phyloP scores from a whole-genome alignment of 148 eudicot species.

The Camellia japonica region DNA sequence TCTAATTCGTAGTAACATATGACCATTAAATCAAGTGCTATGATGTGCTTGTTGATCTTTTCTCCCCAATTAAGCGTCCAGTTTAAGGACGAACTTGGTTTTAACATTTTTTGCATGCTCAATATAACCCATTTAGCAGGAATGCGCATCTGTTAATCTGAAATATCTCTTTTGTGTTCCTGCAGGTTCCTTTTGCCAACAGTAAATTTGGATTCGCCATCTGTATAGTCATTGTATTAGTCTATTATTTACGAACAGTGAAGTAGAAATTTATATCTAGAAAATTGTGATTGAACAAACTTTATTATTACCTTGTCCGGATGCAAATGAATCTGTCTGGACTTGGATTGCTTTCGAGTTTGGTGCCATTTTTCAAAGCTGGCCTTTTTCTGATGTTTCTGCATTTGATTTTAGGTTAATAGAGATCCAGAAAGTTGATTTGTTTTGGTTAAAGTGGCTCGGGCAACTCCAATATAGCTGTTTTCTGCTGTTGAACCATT shows the following conservation, averaged over 20 bases:
- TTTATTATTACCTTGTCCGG: neutral
- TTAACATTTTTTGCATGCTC: neutral
- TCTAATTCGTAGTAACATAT: neutral
- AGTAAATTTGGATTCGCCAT: slow-evolving; percentile 50
- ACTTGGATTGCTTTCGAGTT: slow-evolving; percentile 9
- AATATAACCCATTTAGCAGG: neutral
- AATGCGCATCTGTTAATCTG: slow-evolving; percentile 48
- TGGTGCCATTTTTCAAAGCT: slow-evolving; percentile 10
- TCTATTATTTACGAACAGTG: slow-evolving; percentile 21
- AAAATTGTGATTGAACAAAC: neutral
- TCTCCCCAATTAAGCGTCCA: neutral
- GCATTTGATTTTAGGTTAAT: neutral
- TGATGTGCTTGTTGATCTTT: neutral
- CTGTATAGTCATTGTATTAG: slow-evolving; percentile 44
- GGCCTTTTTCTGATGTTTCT: slow-evolving; percentile 7
- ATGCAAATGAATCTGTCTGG: slow-evolving; percentile 14
- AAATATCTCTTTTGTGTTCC: slow-evolving; percentile 69
- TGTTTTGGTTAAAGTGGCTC: neutral
- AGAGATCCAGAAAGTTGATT: neutral
- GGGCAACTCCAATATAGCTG: neutral
- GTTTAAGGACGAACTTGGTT: neutral
- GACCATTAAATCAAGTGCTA: neutral
- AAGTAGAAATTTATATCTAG: slow-evolving; percentile 15
- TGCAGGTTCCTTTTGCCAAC: slow-evolving; percentile 77
- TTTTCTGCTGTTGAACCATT: neutral